Percentiles rank a stretch among this genome's conserved stretches.
Evolutionary conservation across 768 basidiomycete species (phyloP).

Genomic region (Solioccasus polychromus): DNA sequence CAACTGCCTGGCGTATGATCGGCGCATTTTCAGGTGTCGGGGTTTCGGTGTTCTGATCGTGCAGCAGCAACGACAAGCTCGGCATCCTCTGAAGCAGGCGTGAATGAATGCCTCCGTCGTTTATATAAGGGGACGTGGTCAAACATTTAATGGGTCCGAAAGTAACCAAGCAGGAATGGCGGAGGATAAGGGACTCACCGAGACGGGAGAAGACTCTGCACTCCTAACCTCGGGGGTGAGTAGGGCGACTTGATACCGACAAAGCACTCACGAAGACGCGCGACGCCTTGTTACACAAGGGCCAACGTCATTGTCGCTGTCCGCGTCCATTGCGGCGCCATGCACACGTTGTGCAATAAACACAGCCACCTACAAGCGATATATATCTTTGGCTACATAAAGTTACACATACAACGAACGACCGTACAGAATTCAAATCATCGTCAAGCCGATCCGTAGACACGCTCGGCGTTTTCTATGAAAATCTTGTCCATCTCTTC

Average conservation of each 20-base stretch:
- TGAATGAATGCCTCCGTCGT: conserved; percentile 46
- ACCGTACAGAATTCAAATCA: too few species aligned
- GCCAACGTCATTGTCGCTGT: conserved; percentile 25
- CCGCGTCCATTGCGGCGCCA: conserved; percentile 7
- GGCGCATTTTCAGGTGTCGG: conserved; percentile 47
- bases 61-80: conserved; percentile 38
- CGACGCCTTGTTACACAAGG: conserved; percentile 32
- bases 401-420: too few species aligned
- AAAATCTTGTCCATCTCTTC: conserved; percentile 76
- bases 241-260: not conserved
- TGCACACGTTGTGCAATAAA: too few species aligned
- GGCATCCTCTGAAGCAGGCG: conserved; percentile 52
- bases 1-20: conserved; percentile 58
- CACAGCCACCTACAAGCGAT: too few species aligned
- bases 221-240: conserved; percentile 38
- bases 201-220: conserved; percentile 50
- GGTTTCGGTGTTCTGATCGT: conserved; percentile 39
- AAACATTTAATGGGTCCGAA: not conserved
- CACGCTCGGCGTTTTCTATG: conserved; percentile 42
- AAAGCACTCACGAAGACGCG: conserved; percentile 36
- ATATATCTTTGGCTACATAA: too few species aligned
- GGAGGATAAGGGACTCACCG: conserved; percentile 35
- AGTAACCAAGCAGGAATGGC: not conserved
- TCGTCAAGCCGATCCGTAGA: conserved; percentile 34
- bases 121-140: conserved; percentile 31